Evolutionary conservation across 495 filamentous ascomycete genomes (phyloP), one percentile per base, ranked within the genome.

Genomic region (Hypoxylon cercidicola): DNA sequence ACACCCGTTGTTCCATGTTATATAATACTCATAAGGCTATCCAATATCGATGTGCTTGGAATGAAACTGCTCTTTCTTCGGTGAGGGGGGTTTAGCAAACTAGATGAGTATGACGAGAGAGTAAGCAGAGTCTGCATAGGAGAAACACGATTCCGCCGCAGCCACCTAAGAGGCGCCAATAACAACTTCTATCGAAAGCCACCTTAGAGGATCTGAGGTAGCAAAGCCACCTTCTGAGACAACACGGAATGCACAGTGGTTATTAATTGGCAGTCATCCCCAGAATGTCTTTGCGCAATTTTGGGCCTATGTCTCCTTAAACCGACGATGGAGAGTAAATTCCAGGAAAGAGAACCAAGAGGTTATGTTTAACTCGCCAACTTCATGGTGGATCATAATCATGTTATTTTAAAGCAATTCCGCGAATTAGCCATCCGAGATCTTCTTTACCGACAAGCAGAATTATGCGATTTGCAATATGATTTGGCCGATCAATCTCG

Each of bases 371-470:
- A 66, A 32, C 57, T 66, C 16, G 56, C 63, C n/a, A 25, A 56
- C 1, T 44, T 66, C 13, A 70, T 74, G 44, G 61, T 57, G 8
- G 15, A 71, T 41, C 23, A 13, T 7, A 58, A 65, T 7, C 60
- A 69, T 30, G 55, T 70, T 0, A 69, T 77, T 13, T 71, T 74
- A 53, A 64, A 72, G 21, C 72, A 73, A 12, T 78, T 78, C 40
- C 69, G 64, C 35, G 59, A 50, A 20, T 40, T 75, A 9, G 77
- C 76, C 37, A 63, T 68, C 15, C 67, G 72, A 41, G 75, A 76
- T 40, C 35, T 77, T 21, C 63, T 79, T 9, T 76, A 77, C 53
- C 67, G 72, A 28, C 77, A 77, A 61, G 75, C 73, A 5, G 76
- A 72, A 34, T 50, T 75, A 16, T 57, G 57, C 4, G 50, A 70